Conservation (phyloP, 306 rosid genomes). For the Datisca glomerata region DNA sequence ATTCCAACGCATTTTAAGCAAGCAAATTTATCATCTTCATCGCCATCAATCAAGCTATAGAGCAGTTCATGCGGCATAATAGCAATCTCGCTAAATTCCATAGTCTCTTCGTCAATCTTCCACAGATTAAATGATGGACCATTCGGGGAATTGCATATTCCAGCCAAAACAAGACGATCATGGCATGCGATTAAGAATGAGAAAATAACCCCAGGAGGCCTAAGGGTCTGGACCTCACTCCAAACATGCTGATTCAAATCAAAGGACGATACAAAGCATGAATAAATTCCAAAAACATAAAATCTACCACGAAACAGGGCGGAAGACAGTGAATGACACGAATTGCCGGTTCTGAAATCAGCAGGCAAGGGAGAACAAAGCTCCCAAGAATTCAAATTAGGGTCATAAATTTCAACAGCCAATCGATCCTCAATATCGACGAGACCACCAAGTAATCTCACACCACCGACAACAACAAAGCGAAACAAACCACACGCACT, state of each 20-base stretch:
- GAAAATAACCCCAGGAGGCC: conserved; percentile 58
- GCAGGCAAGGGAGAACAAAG: conserved; percentile 57
- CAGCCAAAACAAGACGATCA: conserved; percentile 52
- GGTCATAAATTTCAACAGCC: conserved; percentile 60
- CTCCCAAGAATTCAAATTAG: conserved; percentile 35
- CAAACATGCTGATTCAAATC: conserved; percentile 34
- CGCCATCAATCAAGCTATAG: conserved; percentile 49
- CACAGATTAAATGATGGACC: conserved; percentile 54
- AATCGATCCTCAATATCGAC: conserved; percentile 77
- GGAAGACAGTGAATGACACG: conserved; percentile 60
- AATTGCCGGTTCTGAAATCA: conserved; percentile 58
- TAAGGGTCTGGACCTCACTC: conserved; percentile 57
- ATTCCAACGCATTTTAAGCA: conserved; percentile 75
- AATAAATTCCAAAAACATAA: conserved; percentile 57
- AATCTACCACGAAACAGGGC: conserved; percentile 42
- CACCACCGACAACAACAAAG: conserved; percentile 68
- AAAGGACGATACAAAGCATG: conserved; percentile 53
- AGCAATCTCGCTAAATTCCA: conserved; percentile 51
- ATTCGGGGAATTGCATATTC: conserved; percentile 33
- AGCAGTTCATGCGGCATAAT: conserved; percentile 64
- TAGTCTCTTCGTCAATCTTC: conserved; percentile 51
- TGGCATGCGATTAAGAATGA: conserved; percentile 55
- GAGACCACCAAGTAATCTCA: conserved; percentile 58
- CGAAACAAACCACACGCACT: conserved; percentile 1
- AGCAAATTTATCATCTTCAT: conserved; percentile 68